Conservation (phyloP, 805 yeast genomes). For the Candida sonorensis region DNA sequence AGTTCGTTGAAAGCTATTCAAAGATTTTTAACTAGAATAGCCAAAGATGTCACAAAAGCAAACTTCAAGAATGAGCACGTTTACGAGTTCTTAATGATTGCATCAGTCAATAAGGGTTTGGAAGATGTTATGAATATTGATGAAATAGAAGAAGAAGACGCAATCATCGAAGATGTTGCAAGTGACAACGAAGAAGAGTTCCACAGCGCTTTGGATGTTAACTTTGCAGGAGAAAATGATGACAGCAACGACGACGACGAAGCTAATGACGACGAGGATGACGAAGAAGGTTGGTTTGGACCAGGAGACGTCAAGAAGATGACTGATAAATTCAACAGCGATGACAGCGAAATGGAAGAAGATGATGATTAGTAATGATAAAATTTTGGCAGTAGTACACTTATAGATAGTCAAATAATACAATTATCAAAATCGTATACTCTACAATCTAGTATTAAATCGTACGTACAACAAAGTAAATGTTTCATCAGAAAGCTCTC, state of each 20-base stretch:
- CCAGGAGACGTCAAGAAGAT: constrained; percentile 24
- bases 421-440: too few species aligned
- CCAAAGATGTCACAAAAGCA: constrained; percentile 60
- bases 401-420: too few species aligned
- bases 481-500: too few species aligned
- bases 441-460: too few species aligned
- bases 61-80: constrained; percentile 49
- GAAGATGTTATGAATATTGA: constrained; percentile 13
- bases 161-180: constrained; percentile 20
- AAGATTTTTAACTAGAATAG: constrained; percentile 65
- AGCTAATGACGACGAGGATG: constrained; percentile 26
- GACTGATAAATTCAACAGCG: constrained; percentile 29
- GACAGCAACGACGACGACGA: constrained; percentile 24
- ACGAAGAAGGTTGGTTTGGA: constrained; percentile 31
- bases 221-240: constrained; percentile 15
- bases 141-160: constrained; percentile 23
- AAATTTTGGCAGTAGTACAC: too few species aligned
- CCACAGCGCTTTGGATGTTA: constrained; percentile 5
- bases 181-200: constrained; percentile 20
- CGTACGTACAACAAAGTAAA: too few species aligned
- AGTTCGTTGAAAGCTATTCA: constrained; percentile 64
- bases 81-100: constrained; percentile 41
- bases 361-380: too few species aligned
- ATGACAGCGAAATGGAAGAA: constrained; percentile 29
- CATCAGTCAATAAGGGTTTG: constrained; percentile 4